phyloP scores from a whole-genome alignment of 2,329 filamentous ascomycete species.

The Penicillium fuscoglaucum region DNA sequence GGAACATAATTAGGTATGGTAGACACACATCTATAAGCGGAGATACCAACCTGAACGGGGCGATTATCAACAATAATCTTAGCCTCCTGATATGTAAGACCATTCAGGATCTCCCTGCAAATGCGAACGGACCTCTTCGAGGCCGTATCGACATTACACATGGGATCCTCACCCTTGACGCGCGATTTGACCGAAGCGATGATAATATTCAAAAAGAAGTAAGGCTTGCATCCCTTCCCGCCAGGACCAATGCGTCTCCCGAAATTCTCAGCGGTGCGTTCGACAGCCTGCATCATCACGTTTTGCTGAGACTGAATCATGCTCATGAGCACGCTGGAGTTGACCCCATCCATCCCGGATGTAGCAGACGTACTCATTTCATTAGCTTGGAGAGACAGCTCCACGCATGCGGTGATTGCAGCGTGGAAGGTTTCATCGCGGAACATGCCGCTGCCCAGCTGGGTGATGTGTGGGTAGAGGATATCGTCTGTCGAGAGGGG shows the following conservation, averaged over 20 bases:
- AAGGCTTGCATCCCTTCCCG: constrained; percentile 34
- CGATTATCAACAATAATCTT: constrained; percentile 18
- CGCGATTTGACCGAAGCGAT: constrained; percentile 36
- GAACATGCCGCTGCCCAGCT: constrained; percentile 38
- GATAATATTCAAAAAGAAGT: constrained; percentile 32
- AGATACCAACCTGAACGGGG: constrained; percentile 18
- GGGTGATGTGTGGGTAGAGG: constrained; percentile 32
- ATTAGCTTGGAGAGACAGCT: constrained; percentile 33
- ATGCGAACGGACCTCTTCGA: constrained; percentile 26
- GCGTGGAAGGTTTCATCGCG: constrained; percentile 38
- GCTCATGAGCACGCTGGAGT: constrained; percentile 29
- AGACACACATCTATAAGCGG: background rate
- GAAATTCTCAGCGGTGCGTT: constrained; percentile 31
- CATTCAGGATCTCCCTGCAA: constrained; percentile 27
- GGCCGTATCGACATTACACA: constrained; percentile 25
- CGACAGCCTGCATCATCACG: constrained; percentile 33
- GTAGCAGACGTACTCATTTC: constrained; percentile 23
- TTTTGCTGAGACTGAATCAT: constrained; percentile 35
- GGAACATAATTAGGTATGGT: constrained; percentile 9
- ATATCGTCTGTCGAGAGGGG: constrained; percentile 20
- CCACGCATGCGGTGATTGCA: constrained; percentile 35
- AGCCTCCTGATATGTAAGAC: constrained; percentile 25
- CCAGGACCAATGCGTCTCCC: constrained; percentile 27
- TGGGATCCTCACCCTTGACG: constrained; percentile 32
- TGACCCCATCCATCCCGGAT: constrained; percentile 19